Conservation (phyloP, 495 filamentous ascomycete genomes). For the Viridothelium virens region DNA sequence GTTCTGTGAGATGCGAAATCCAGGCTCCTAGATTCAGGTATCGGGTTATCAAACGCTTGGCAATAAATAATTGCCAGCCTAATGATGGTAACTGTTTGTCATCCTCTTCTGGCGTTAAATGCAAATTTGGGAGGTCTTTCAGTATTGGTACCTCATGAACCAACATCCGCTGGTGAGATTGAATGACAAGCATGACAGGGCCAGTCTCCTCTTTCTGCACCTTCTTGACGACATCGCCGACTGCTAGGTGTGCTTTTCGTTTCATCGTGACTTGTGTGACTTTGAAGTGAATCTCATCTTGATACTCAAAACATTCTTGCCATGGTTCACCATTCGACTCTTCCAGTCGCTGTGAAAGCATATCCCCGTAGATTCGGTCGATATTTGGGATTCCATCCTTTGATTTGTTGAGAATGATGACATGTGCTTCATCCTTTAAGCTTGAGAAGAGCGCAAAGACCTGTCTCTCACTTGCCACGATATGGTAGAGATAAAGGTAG, state of each 20-base stretch:
- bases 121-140: slow-evolving; percentile 74
- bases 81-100: slow-evolving; percentile 84
- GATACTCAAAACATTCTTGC: slow-evolving; percentile 77
- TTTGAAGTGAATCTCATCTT: slow-evolving; percentile 79
- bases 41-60: slow-evolving; percentile 75
- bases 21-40: slow-evolving; percentile 86
- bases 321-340: slow-evolving; percentile 59
- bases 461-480: slow-evolving; percentile 80
- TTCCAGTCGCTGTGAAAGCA: slow-evolving; percentile 54
- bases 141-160: slow-evolving; percentile 79
- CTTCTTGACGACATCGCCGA: slow-evolving; percentile 79
- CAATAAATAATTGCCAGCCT: slow-evolving; percentile 88
- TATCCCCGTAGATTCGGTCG: slow-evolving; percentile 81
- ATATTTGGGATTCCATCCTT: slow-evolving; percentile 80
- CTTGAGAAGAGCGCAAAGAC: slow-evolving; percentile 92
- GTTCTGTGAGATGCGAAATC: slow-evolving; percentile 77
- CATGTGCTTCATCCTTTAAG: slow-evolving; percentile 65
- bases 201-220: slow-evolving; percentile 73
- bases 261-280: slow-evolving; percentile 79
- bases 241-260: slow-evolving; percentile 77
- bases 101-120: slow-evolving; percentile 68
- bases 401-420: slow-evolving; percentile 73
- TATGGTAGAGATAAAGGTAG: slow-evolving; percentile 87
- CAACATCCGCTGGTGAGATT: slow-evolving; percentile 72
- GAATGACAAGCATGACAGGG: slow-evolving; percentile 75